Base-by-base conservation (phyloP, 805 yeast species). In the Tetrapisispora taiwanensis region DNA sequence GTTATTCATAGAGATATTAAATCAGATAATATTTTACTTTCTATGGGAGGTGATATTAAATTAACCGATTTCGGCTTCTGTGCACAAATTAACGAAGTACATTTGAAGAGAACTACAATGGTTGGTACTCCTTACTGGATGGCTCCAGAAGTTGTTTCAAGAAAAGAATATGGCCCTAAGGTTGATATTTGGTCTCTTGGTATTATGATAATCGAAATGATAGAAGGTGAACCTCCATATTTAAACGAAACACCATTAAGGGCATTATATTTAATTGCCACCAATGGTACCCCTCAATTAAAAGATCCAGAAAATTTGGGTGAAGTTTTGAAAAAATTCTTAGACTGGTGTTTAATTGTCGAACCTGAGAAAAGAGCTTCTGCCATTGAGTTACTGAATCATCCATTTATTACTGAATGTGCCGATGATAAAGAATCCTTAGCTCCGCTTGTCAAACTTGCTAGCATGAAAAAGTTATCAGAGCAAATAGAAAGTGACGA, bases 41-140 rank as follows among this genome's bases (percentile, higher is more conserved):
- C 92, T 35, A 70, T 84, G 65, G 75, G 75, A 35, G 98, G 98
- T 34, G 82, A 87, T 52, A 87, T 92, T 58, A 92, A 92, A 66
- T 72, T 92, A 60, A 92, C 98, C 0, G 98, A 92, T 67, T 86
- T 86, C 62, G 95, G 95, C 0, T 92, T 90, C 69, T 92, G 98
- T 68, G 99, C 98, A 0, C 95, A 89, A 64, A 73, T 84, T 48
- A 84, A 83, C 31, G 94, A 83, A 51, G 75, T 76, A 44, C 83
- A 84, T 51, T 70, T 84, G 44, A 89, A 90, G 63, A 79, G 99
- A 62, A 88, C 95, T 3, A 92, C 99, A 4, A 87, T 92, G 95
- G 98, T 92, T 15, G 99, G 99, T 14, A 92, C 99, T 0, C 98
- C 99, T 13, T 92, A 92, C 63, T 92, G 99, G 99, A 92, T 92